phyloP scores from a whole-genome alignment of 73 alveolate species.

The Tetrahymena thermophila region DNA sequence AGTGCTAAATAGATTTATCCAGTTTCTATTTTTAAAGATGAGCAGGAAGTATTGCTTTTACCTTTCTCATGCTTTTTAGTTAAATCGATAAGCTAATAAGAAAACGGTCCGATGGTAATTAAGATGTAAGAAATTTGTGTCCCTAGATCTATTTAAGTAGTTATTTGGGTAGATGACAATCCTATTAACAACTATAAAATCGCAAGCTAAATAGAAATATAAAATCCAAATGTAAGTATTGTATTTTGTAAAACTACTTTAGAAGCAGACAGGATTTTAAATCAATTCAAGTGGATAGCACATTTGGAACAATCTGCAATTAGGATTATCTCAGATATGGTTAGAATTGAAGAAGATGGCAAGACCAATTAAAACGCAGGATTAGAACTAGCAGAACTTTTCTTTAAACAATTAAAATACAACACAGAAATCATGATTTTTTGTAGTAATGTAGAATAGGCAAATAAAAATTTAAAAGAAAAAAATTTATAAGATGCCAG shows the following conservation, averaged over 20 bases:
- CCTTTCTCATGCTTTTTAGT: not conserved
- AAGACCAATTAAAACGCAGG: not conserved
- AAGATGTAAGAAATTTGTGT: not conserved
- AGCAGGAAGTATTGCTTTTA: not conserved
- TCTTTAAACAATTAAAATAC: not conserved
- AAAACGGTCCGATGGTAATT: not conserved
- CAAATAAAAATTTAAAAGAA: not conserved
- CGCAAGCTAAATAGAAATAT: not conserved
- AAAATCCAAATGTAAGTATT: not conserved
- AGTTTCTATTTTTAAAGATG: not conserved
- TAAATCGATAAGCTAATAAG: not conserved
- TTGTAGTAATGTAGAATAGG: not conserved
- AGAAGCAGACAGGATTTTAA: not conserved
- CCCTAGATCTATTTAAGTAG: not conserved
- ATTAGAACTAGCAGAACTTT: not conserved
- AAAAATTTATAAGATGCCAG: not conserved
- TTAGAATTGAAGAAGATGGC: not conserved
- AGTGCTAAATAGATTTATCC: not conserved
- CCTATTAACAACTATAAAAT: not conserved
- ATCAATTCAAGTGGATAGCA: not conserved
- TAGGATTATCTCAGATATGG: not conserved
- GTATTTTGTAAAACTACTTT: not conserved
- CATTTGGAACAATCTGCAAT: not conserved
- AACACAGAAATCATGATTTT: not conserved
- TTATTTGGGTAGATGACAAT: not conserved